Percentiles rank a stretch among this genome's conserved stretches.
Evolutionary conservation across 345 rosid genomes (phyloP).

Genomic region (Linum trigynum): DNA sequence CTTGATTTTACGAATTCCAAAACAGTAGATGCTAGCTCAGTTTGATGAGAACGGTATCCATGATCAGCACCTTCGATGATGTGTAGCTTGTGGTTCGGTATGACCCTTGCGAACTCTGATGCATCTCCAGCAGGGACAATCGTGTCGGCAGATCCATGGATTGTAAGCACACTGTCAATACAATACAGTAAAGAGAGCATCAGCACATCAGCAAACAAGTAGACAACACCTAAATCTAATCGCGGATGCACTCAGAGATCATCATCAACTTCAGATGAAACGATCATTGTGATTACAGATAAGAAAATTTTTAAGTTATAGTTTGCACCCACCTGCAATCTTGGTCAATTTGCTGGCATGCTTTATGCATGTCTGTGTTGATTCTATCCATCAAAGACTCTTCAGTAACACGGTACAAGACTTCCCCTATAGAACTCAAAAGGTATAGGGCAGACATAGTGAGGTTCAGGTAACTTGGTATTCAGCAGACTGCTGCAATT

Average conservation of each 20-base stretch:
- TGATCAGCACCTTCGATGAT: conserved; percentile 26
- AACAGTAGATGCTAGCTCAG: conserved; percentile 14
- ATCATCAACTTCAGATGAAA: too few species aligned
- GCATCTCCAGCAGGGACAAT: conserved; percentile 21
- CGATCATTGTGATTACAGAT: not conserved
- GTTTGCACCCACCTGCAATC: conserved; percentile 18
- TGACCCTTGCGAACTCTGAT: conserved; percentile 19
- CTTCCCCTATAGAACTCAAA: conserved; percentile 10
- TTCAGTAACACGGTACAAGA: conserved; percentile 13
- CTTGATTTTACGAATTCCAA: conserved; percentile 12
- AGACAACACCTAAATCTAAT: too few species aligned
- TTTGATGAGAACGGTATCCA: conserved; percentile 16
- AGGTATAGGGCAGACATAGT: not conserved
- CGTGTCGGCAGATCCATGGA: conserved; percentile 25
- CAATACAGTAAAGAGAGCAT: too few species aligned
- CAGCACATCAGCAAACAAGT: not conserved
- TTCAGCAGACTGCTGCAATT: not conserved
- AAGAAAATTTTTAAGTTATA: too few species aligned
- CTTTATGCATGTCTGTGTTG: conserved; percentile 21
- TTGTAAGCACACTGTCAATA: conserved; percentile 18
- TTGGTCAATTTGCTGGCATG: conserved; percentile 16
- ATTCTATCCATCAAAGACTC: conserved; percentile 22
- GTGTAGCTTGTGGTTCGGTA: conserved; percentile 22
- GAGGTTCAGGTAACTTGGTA: too few species aligned
- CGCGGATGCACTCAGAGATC: too few species aligned